These are phyloP conservation scores for Citrullus colocynthis DNA, from an alignment of 306 rosid genomes.

Conservation along the genomic window DNA sequence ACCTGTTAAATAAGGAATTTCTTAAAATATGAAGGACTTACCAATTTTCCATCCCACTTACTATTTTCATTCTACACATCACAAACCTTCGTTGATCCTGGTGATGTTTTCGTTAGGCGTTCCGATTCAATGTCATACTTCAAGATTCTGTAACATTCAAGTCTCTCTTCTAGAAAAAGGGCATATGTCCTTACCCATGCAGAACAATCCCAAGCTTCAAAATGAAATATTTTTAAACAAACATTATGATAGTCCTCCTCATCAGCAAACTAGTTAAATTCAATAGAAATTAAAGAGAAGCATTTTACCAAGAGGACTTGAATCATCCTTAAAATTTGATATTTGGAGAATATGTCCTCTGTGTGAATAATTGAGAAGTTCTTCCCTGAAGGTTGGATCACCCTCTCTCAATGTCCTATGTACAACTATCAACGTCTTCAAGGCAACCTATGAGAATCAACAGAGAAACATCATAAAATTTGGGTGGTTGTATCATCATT, in stretches of 20 bases:
- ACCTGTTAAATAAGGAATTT: slow-evolving; percentile 27
- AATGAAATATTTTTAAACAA: slow-evolving; percentile 5
- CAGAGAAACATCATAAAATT: neutral
- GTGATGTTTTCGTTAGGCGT: slow-evolving; percentile 43
- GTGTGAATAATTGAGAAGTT: slow-evolving; percentile 46
- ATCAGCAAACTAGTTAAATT: neutral
- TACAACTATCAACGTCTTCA: slow-evolving; percentile 84
- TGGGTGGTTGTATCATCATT: neutral
- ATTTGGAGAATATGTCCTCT: slow-evolving; percentile 67
- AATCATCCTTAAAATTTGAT: slow-evolving; percentile 81
- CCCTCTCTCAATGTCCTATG: slow-evolving; percentile 94
- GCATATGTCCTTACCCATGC: slow-evolving; percentile 89
- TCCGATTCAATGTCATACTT: slow-evolving; percentile 72
- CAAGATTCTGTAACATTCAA: slow-evolving; percentile 66
- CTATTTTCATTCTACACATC: neutral
- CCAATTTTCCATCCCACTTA: neutral
- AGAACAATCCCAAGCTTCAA: slow-evolving; percentile 97
- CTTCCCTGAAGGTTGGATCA: slow-evolving; percentile 78
- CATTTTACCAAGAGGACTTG: slow-evolving; percentile 62
- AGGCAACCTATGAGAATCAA: slow-evolving; percentile 50
- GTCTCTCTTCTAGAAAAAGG: slow-evolving; percentile 66
- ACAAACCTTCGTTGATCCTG: slow-evolving; percentile 36
- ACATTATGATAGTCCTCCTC: neutral
- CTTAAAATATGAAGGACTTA: slow-evolving; percentile 8
- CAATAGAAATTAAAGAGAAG: neutral